Base-by-base conservation (phyloP, 2,329 filamentous ascomycete species). In the Harringtonia lauricola region DNA sequence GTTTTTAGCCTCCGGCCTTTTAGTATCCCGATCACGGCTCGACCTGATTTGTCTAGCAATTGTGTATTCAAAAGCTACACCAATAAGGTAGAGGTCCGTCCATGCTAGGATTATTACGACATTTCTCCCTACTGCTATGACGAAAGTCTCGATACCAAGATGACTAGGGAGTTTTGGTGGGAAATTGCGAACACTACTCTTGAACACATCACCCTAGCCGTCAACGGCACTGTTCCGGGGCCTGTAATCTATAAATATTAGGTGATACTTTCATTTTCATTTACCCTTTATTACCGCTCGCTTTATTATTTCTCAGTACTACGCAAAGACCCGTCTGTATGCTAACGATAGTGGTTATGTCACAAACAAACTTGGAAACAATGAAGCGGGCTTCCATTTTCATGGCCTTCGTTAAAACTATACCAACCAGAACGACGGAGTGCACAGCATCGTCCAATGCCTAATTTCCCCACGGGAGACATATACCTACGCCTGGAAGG, bases 181-280 rank as follows among this genome's bases (percentile, higher is more conserved):
- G 69, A 65, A 4, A 57, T 78, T 46, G 70, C 64, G 45, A 65
- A 72, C 17, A 69, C 64, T 2, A 55, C 59, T 31, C 73, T 76
- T 44, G 56, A 70, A 45, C 65, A 58, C 46, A 49, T 62, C 5
- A 68, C 66, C 4, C 69, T 88, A 46, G 65, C 84, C 26, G 64
- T 84, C 55, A 82, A 83, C 55, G 74, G 73, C 9, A 69, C 76
- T 36, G 81, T 75, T 47, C 83, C 83, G 1, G 83, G 80, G 0
- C 83, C 83, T 2, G 65, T 70, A 13, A 76, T 88, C 43, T 69
- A 9, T 26, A 24, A 13, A 21, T 37, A 14, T 13, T 3, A n/a
- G n/a, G n/a, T n/a, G n/a, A n/a, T n/a, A n/a, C 22, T 9, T 4
- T 37, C 3, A 4, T 26, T 37, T 10, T 22, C 8, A 6, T n/a